phyloP scores from a whole-genome alignment of 2,329 filamentous ascomycete genomes.

The Alternaria longipes region DNA sequence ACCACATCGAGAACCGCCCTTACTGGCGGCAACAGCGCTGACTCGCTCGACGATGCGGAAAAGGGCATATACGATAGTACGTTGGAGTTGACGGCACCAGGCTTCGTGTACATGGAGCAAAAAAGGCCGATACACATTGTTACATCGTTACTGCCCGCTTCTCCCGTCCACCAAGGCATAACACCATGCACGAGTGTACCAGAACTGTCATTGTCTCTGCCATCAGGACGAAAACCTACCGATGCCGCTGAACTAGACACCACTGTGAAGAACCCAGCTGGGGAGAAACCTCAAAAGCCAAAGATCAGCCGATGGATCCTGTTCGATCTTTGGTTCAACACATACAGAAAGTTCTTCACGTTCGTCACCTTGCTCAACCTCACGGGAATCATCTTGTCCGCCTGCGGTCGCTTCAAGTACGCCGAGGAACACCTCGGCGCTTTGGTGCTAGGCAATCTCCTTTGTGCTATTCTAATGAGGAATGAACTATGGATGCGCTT shows the following conservation, averaged over 20 bases:
- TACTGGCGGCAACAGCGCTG: slow-evolving; percentile 25
- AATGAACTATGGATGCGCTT: slow-evolving; percentile 48
- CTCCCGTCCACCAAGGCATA: slow-evolving; percentile 47
- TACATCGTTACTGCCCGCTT: slow-evolving; percentile 27
- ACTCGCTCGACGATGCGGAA: slow-evolving; percentile 45
- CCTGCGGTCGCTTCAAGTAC: slow-evolving; percentile 40
- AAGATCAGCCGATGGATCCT: slow-evolving; percentile 43
- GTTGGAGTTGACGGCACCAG: slow-evolving; percentile 33
- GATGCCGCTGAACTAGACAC: slow-evolving; percentile 29
- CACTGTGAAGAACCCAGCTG: slow-evolving; percentile 25
- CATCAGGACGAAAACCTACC: slow-evolving; percentile 24
- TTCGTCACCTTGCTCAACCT: slow-evolving; percentile 44
- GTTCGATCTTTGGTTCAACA: slow-evolving; percentile 48
- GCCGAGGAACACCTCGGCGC: slow-evolving; percentile 47
- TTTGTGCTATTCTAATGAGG: slow-evolving; percentile 43
- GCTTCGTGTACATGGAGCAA: slow-evolving; percentile 40
- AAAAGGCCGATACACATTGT: slow-evolving; percentile 21
- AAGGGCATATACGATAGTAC: slow-evolving; percentile 44
- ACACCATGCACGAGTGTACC: slow-evolving; percentile 46
- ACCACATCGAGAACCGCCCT: slow-evolving; percentile 27
- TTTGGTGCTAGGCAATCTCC: slow-evolving; percentile 45
- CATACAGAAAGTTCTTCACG: slow-evolving; percentile 48
- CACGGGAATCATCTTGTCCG: slow-evolving; percentile 41
- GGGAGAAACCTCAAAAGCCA: slow-evolving; percentile 23
- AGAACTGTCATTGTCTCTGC: slow-evolving; percentile 40